These are phyloP conservation scores for Golubevia sp. DNA, from an alignment of 1,284 basidiomycete genomes.

Conservation along the genomic window DNA sequence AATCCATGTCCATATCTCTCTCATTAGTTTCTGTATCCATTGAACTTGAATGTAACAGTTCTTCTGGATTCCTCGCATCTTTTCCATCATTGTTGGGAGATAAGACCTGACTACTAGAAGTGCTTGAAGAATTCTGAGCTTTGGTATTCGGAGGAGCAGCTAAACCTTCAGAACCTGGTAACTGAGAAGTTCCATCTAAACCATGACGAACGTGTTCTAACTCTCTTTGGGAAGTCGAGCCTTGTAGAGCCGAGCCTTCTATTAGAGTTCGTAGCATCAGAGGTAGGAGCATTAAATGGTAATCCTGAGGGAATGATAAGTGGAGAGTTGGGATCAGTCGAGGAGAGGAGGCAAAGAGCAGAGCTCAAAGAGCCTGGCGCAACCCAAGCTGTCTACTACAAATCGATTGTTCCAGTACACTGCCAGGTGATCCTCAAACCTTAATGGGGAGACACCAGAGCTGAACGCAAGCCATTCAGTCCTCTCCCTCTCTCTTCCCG, in stretches of 20 bases:
- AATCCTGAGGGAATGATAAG: constrained; percentile 38
- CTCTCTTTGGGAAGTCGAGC: constrained; percentile 58
- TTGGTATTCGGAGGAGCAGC: constrained; percentile 26
- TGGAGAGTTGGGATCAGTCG: background rate
- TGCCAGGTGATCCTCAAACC: no score
- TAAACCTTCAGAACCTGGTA: constrained; percentile 35
- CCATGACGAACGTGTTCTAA: constrained; percentile 48
- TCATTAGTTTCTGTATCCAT: no score
- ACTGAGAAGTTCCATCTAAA: constrained; percentile 43
- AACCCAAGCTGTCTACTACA: no score
- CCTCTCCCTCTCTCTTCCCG: no score
- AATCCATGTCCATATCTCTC: no score
- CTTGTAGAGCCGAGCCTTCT: constrained; percentile 66
- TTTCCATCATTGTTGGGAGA: background rate
- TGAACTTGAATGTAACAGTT: background rate
- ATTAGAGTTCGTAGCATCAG: constrained; percentile 88
- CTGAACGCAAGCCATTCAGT: no score
- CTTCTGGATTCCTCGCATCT: background rate
- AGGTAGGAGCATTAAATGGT: constrained; percentile 85
- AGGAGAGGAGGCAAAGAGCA: background rate
- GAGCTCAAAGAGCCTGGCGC: background rate
- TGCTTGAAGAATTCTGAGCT: background rate
- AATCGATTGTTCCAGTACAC: no score
- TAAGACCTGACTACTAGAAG: background rate
- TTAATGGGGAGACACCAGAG: no score